Conservation (phyloP, 768 basidiomycete species). For the Mycena capillaripes region DNA sequence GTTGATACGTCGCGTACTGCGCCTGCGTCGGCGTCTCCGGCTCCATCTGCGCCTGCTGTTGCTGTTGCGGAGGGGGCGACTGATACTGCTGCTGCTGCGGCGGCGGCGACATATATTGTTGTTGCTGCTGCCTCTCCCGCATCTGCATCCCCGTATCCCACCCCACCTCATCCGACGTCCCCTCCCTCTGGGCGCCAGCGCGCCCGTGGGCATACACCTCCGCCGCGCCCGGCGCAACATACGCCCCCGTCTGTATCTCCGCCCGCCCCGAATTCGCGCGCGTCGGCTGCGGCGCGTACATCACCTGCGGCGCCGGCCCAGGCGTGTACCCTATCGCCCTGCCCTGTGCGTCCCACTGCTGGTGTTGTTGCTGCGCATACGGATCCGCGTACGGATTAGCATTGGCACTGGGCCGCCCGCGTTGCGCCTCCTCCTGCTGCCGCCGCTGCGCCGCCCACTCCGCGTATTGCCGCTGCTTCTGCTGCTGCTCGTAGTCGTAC, state of each 20-base stretch:
- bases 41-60: neutral
- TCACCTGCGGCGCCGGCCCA: slow-evolving; percentile 50
- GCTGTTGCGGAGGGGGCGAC: neutral
- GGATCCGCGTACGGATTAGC: slow-evolving; percentile 46
- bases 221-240: slow-evolving; percentile 27
- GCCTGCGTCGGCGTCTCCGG: slow-evolving; percentile 37
- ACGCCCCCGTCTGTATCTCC: slow-evolving; percentile 21
- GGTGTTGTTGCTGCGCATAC: slow-evolving; percentile 49
- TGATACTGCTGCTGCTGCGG: slow-evolving; percentile 8
- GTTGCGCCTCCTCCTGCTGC: slow-evolving; percentile 52
- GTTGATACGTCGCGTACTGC: slow-evolving; percentile 30
- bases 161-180: slow-evolving; percentile 49
- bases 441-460: slow-evolving; percentile 52
- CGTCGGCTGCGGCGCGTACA: slow-evolving; percentile 68
- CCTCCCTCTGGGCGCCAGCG: slow-evolving; percentile 20
- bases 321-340: slow-evolving; percentile 62
- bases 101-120: neutral
- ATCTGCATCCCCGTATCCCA: slow-evolving; percentile 46
- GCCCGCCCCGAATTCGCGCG: slow-evolving; percentile 23
- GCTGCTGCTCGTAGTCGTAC: slow-evolving; percentile 37
- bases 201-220: slow-evolving; percentile 34
- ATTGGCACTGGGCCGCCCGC: slow-evolving; percentile 18
- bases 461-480: slow-evolving; percentile 31
- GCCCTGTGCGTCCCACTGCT: slow-evolving; percentile 67
- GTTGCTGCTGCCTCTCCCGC: slow-evolving; percentile 15